Evolutionary conservation across 768 basidiomycete species (phyloP).

Genomic region (Tricholoma sp.): DNA sequence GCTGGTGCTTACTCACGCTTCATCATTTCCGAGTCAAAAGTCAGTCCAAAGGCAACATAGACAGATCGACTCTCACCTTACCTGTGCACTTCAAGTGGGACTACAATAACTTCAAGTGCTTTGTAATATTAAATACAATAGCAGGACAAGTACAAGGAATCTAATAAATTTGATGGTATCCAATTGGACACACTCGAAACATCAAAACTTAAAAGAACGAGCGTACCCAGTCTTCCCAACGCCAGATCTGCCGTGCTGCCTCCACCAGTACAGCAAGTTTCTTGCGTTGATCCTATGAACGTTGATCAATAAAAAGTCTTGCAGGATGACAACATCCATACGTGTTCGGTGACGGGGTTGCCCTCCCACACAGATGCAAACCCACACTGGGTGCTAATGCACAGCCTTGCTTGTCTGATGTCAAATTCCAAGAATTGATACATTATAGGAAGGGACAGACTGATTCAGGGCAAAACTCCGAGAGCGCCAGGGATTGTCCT

Average conservation of each 20-base stretch:
- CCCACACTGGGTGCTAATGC: slow-evolving; percentile 60
- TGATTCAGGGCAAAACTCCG: slow-evolving; percentile 40
- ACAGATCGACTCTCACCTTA: too few relatives aligned
- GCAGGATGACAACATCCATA: slow-evolving; percentile 11
- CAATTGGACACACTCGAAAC: slow-evolving; percentile 2
- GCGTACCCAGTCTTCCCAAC: not conserved
- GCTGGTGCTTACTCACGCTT: too few relatives aligned
- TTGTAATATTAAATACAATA: not conserved
- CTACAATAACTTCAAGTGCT: too few relatives aligned
- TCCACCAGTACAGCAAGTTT: slow-evolving; percentile 42
- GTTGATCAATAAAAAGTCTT: not conserved
- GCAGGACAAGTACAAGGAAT: too few relatives aligned
- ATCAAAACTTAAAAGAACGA: slow-evolving; percentile 1
- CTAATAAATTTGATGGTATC: too few relatives aligned
- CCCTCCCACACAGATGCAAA: slow-evolving; percentile 57
- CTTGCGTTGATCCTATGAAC: slow-evolving; percentile 39
- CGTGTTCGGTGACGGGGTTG: slow-evolving; percentile 48
- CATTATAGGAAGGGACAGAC: slow-evolving; percentile 25
- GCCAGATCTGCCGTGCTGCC: slow-evolving; percentile 44
- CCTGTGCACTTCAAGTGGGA: too few relatives aligned
- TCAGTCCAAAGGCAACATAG: not conserved
- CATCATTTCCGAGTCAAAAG: not conserved
- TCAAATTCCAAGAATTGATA: slow-evolving; percentile 4
- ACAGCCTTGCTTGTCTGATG: slow-evolving; percentile 31
- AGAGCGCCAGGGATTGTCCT: not conserved